Evolutionary conservation across 2,329 filamentous ascomycete species (phyloP).

Genomic region (Paecilomyces niveus): DNA sequence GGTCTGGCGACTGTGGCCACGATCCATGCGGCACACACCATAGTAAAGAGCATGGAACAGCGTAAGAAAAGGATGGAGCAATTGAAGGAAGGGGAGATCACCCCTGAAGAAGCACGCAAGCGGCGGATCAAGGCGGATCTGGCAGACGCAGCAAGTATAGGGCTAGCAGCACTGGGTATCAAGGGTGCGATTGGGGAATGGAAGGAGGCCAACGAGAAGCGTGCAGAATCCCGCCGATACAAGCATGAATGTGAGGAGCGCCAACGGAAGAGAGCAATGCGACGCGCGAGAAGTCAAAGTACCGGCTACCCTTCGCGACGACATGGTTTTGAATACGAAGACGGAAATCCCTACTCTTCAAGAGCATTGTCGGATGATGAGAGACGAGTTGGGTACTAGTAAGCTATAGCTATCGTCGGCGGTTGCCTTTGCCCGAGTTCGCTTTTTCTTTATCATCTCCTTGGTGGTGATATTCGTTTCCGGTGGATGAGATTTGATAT

Average conservation of each 20-base stretch:
- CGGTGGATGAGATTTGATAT: neutral
- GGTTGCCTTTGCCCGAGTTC: neutral
- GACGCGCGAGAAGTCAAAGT: slow-evolving; percentile 17
- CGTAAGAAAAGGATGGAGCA: slow-evolving; percentile 54
- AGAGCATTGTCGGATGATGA: neutral
- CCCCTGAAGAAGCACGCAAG: slow-evolving; percentile 54
- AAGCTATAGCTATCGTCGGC: neutral
- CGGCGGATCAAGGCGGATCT: slow-evolving; percentile 57
- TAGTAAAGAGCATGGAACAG: slow-evolving; percentile 58
- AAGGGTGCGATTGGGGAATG: slow-evolving; percentile 60
- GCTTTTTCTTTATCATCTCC: neutral
- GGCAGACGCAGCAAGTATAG: slow-evolving; percentile 59
- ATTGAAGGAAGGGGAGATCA: slow-evolving; percentile 58
- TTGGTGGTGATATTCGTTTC: neutral
- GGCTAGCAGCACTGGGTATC: slow-evolving; percentile 61
- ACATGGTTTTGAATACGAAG: slow-evolving; percentile 23
- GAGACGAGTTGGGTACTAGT: neutral
- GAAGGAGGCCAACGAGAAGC: slow-evolving; percentile 60
- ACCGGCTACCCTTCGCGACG: slow-evolving; percentile 1
- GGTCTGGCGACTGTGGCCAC: slow-evolving; percentile 62
- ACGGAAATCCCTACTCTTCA: slow-evolving; percentile 1
- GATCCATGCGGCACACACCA: slow-evolving; percentile 60
- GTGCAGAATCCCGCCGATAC: slow-evolving; percentile 50
- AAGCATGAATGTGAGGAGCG: slow-evolving; percentile 39
- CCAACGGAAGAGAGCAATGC: slow-evolving; percentile 43